Evolutionary conservation across 2,329 filamentous ascomycete species (phyloP).

Genomic region (Juglanconis sp.): DNA sequence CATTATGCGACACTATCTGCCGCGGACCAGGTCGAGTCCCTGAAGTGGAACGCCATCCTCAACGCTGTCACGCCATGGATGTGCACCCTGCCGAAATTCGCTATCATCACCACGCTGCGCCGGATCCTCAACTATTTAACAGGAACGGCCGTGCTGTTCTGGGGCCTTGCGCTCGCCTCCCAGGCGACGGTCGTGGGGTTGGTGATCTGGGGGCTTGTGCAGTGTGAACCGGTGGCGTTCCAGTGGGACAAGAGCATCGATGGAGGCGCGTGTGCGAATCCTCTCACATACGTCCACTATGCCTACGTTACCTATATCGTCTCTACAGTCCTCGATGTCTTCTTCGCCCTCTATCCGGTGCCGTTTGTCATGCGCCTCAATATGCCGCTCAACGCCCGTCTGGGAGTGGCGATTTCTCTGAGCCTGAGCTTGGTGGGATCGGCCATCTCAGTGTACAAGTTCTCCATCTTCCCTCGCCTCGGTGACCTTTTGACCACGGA

Average conservation of each 20-base stretch:
- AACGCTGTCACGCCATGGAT: slow-evolving; percentile 30
- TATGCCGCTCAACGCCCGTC: slow-evolving; percentile 26
- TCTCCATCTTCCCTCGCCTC: slow-evolving; percentile 24
- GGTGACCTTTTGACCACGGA: slow-evolving; percentile 23
- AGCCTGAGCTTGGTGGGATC: slow-evolving; percentile 26
- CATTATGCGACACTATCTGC: slow-evolving; percentile 22
- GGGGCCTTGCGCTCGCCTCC: slow-evolving; percentile 28
- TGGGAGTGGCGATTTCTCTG: slow-evolving; percentile 24
- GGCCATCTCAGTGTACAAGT: slow-evolving; percentile 27
- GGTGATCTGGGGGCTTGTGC: slow-evolving; percentile 29
- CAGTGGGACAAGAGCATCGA: slow-evolving; percentile 26
- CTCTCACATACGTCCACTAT: slow-evolving; percentile 22
- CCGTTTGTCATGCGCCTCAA: slow-evolving; percentile 30
- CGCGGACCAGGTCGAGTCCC: slow-evolving; percentile 15
- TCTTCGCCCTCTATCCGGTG: slow-evolving; percentile 30
- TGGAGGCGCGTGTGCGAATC: slow-evolving; percentile 23
- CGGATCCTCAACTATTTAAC: slow-evolving; percentile 30
- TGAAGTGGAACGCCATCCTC: slow-evolving; percentile 30
- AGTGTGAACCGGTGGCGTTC: slow-evolving; percentile 26
- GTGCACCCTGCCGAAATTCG: slow-evolving; percentile 33
- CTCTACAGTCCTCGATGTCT: slow-evolving; percentile 29
- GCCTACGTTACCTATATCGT: slow-evolving; percentile 30
- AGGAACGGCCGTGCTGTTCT: slow-evolving; percentile 28
- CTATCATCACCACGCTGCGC: slow-evolving; percentile 30
- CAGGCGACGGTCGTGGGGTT: slow-evolving; percentile 29